These are phyloP conservation scores for Cutaneotrichosporon sp. DNA, from an alignment of 1,284 basidiomycete genomes.

Conservation along the genomic window DNA sequence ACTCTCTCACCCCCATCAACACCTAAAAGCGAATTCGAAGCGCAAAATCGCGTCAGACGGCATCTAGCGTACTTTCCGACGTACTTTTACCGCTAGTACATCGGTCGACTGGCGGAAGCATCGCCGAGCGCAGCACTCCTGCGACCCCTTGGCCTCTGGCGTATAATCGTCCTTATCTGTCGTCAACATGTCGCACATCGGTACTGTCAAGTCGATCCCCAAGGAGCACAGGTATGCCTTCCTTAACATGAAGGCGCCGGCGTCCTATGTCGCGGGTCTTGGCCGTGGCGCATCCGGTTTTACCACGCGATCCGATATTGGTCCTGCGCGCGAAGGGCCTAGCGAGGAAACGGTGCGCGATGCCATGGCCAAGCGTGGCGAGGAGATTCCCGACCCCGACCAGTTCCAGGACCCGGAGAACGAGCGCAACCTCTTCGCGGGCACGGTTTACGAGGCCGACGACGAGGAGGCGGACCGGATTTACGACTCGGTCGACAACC, in stretches of 20 bases:
- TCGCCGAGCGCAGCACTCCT: conserved; percentile 1
- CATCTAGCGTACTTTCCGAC: background rate
- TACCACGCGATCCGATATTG: conserved; percentile 97
- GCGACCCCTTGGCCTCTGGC: background rate
- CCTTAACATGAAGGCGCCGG: conserved; percentile 68
- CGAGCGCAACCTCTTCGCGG: conserved; percentile 92
- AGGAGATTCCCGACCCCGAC: conserved; percentile 85
- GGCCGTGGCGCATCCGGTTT: conserved; percentile 97
- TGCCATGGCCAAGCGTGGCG: conserved; percentile 76
- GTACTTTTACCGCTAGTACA: background rate
- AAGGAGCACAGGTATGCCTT: conserved; percentile 51
- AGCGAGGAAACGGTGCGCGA: conserved; percentile 84
- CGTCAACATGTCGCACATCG: conserved; percentile 44
- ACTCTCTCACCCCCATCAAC: background rate
- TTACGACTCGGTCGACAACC: conserved; percentile 83
- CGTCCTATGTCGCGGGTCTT: conserved; percentile 93
- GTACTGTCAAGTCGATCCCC: conserved; percentile 48
- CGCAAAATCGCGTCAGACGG: background rate
- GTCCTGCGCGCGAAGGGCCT: conserved; percentile 91
- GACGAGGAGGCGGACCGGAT: conserved; percentile 97
- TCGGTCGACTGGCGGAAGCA: background rate
- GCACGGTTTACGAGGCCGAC: conserved; percentile 92
- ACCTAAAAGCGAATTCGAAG: background rate
- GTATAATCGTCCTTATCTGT: background rate
- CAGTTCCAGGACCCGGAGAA: conserved; percentile 93